phyloP scores from a whole-genome alignment of 108 stramenopile genomes.

The Fragilariopsis cylindrus region DNA sequence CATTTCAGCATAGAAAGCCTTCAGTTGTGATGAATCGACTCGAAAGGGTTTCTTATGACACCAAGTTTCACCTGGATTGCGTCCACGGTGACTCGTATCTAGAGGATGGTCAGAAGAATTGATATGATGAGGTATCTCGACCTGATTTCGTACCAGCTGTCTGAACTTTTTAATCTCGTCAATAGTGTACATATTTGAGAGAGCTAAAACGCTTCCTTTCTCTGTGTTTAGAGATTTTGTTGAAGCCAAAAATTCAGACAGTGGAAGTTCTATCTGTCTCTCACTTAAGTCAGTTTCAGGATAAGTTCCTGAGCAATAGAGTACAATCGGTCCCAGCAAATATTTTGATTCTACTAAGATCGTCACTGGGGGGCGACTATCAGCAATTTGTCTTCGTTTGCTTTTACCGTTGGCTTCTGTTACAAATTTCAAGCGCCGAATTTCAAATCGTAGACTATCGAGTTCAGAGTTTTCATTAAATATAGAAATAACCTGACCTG shows the following conservation, averaged over 20 bases:
- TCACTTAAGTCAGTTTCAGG: background rate
- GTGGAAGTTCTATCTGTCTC: background rate
- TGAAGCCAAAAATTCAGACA: background rate
- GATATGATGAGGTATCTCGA: background rate
- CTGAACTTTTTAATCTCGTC: background rate
- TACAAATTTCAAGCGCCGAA: conserved; percentile 42
- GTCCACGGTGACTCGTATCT: background rate
- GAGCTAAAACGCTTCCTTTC: background rate
- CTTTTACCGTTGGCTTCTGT: conserved; percentile 18
- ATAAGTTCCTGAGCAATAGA: background rate
- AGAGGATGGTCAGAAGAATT: no score
- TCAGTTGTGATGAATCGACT: conserved; percentile 53
- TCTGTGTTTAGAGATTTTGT: conserved; percentile 4
- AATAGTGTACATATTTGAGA: background rate
- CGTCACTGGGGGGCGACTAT: background rate
- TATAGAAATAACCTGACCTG: conserved; percentile 51
- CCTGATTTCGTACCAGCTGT: background rate
- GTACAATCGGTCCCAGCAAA: conserved; percentile 19
- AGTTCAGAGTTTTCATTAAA: conserved; percentile 16
- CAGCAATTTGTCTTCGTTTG: conserved; percentile 4
- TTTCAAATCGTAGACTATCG: conserved; percentile 26
- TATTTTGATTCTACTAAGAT: background rate
- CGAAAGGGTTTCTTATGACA: conserved; percentile 40
- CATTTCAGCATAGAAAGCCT: conserved; percentile 55
- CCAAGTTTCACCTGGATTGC: background rate